Percentiles rank a stretch among this genome's conserved stretches.
Conservation (phyloP, 2,329 filamentous ascomycete species). For the Colletotrichum lini region DNA sequence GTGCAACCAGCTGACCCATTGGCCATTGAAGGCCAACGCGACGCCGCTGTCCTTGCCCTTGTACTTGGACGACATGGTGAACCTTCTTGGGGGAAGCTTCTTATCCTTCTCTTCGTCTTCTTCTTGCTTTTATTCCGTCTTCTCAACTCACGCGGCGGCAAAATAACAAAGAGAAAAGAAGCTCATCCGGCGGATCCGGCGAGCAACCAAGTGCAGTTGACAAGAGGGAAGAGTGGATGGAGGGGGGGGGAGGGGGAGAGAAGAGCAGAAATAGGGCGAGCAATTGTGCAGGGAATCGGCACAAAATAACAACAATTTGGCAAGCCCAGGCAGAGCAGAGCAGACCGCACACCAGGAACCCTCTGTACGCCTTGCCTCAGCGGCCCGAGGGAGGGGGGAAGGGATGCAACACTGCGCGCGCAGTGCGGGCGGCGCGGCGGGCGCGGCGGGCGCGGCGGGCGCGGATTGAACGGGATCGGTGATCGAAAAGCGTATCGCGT, state of each 20-base stretch:
- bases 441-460: too few species aligned
- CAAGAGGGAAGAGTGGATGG: conserved; percentile 15
- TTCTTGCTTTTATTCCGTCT: background rate
- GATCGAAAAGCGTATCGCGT: conserved; percentile 19
- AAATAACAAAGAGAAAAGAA: conserved; percentile 34
- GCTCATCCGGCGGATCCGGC: conserved; percentile 52
- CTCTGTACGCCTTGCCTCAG: conserved; percentile 23
- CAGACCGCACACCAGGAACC: background rate
- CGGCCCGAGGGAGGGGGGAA: conserved; percentile 17
- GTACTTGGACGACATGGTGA: conserved; percentile 64
- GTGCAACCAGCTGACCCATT: conserved; percentile 92
- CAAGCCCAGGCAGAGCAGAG: background rate
- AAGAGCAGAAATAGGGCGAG: conserved; percentile 7
- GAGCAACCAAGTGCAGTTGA: conserved; percentile 17
- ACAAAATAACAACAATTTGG: conserved; percentile 7
- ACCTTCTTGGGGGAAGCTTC: background rate
- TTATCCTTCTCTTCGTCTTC: too few species aligned
- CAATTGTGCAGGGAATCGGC: conserved; percentile 10
- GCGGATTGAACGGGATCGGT: conserved; percentile 8
- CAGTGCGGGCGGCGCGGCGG: too few species aligned
- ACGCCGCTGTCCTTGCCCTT: conserved; percentile 77
- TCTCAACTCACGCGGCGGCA: conserved; percentile 23
- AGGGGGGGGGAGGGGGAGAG: conserved; percentile 13
- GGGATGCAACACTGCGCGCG: conserved; percentile 8
- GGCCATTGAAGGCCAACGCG: conserved; percentile 80